Conservation (phyloP, 2,329 filamentous ascomycete genomes). For the Fusarium buharicum region DNA sequence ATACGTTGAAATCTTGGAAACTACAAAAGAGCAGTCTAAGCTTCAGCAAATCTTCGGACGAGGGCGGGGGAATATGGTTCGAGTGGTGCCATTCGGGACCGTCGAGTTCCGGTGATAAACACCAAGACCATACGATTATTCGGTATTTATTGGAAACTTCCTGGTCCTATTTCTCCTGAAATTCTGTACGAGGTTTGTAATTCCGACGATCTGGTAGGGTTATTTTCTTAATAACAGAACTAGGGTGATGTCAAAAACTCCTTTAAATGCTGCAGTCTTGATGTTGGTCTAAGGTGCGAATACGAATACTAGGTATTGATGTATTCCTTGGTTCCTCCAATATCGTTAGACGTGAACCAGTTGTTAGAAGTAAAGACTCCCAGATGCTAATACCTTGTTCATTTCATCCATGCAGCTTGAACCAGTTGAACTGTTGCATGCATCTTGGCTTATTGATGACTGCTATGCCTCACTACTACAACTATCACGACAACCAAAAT, state of each 20-base stretch:
- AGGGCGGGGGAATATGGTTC: constrained; percentile 34
- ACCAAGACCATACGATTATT: constrained; percentile 44
- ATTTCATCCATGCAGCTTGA: too few relatives aligned
- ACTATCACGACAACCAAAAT: too few relatives aligned
- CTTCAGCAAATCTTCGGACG: constrained; percentile 23
- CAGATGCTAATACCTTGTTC: not conserved
- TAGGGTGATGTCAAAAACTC: not conserved
- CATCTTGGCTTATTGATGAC: too few relatives aligned
- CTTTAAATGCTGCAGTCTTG: not conserved
- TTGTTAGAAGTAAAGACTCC: not conserved
- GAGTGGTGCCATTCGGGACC: constrained; percentile 44
- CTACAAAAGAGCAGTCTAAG: not conserved
- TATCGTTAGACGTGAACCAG: too few relatives aligned
- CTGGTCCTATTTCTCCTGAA: constrained; percentile 4
- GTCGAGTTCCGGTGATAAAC: constrained; percentile 37
- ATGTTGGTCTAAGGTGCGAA: constrained; percentile 12
- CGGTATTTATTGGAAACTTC: constrained; percentile 39
- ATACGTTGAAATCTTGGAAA: not conserved
- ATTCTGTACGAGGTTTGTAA: not conserved
- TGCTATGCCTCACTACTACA: too few relatives aligned
- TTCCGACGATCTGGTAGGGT: constrained; percentile 18
- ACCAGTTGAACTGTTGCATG: too few relatives aligned
- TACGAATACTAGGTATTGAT: constrained; percentile 34
- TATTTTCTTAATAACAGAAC: not conserved
- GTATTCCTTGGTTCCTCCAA: not conserved